Evolutionary conservation across 129 eudicot species (phyloP).

Genomic region (Flaveria sonorensis): DNA sequence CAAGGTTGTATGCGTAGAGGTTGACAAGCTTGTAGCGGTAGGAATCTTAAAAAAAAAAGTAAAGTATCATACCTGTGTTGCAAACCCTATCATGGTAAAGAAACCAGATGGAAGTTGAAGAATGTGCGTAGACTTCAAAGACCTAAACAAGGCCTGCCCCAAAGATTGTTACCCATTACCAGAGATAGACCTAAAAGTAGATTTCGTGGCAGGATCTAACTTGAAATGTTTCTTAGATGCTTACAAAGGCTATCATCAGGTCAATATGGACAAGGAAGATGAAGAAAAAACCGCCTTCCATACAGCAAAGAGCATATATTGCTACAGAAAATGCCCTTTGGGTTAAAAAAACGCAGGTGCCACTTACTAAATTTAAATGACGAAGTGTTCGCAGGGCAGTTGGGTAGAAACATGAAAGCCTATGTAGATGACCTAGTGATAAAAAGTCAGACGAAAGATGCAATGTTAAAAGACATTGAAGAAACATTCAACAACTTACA

Average conservation of each 20-base stretch:
- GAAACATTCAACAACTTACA: too few species aligned
- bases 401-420: too few species aligned
- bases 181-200: background rate
- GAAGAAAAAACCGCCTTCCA: background rate
- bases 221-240: background rate
- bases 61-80: background rate
- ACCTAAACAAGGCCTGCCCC: background rate
- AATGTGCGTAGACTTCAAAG: background rate
- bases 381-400: too few species aligned
- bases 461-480: too few species aligned
- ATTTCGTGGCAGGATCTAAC: background rate
- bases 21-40: too few species aligned
- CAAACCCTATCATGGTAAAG: background rate
- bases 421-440: too few species aligned
- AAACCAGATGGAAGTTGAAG: background rate
- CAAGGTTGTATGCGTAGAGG: too few species aligned
- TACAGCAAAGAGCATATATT: too few species aligned
- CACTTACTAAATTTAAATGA: too few species aligned
- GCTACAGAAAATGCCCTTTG: background rate
- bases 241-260: background rate
- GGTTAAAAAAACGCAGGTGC: too few species aligned
- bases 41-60: too few species aligned
- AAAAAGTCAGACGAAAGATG: too few species aligned
- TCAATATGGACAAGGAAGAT: background rate
- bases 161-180: background rate